Base-by-base conservation (phyloP, 441 rosid genomes). In the Populus hybrid region DNA sequence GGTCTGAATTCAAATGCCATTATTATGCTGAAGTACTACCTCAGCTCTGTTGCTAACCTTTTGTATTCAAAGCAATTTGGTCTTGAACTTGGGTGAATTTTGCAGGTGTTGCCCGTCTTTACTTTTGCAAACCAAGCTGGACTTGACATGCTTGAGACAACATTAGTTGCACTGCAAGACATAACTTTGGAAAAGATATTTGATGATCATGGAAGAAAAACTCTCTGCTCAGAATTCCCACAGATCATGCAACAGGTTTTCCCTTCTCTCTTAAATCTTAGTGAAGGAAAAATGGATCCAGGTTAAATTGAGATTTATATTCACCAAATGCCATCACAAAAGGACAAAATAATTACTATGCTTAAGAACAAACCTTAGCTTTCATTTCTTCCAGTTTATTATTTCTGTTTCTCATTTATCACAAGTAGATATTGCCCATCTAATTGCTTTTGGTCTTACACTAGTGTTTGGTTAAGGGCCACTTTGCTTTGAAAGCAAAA, bases 121-220 rank as follows among this genome's bases (percentile, higher is more conserved):
- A 95, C 97, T 0, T 95, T 95, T 77, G 95, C 97, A 30, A 95
- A 95, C 84, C 99, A 95, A 76, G 99, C 99, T 0, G 99, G 98
- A 38, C 92, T 94, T n/a, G 98, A 95, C 85, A 94, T 95, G 99
- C 89, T 95, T 14, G 97, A 95, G 83, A 95, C 99, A 40, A 95
- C 99, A 38, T 83, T 95, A 80, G 97, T 94, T 26, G 94, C 99
- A 4, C 82, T 95, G 76, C 99, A 95, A 88, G 99, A 93, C 82
- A 88, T 95, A 50, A 86, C 93, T 61, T 76, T 95, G 83, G 99
- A 95, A 81, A 94, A 96, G 88, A 96, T 96, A 84, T 94, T 96
- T 30, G 99, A 94, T 82, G 99, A 96, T 71, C 95, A 92, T 14
- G 98, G 98, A 35, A 85, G 92, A 59, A 96, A 96, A 87, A 86